Evolutionary conservation across 208 protist genomes (phyloP).

Genomic region (Acanthamoeba castellanii): DNA sequence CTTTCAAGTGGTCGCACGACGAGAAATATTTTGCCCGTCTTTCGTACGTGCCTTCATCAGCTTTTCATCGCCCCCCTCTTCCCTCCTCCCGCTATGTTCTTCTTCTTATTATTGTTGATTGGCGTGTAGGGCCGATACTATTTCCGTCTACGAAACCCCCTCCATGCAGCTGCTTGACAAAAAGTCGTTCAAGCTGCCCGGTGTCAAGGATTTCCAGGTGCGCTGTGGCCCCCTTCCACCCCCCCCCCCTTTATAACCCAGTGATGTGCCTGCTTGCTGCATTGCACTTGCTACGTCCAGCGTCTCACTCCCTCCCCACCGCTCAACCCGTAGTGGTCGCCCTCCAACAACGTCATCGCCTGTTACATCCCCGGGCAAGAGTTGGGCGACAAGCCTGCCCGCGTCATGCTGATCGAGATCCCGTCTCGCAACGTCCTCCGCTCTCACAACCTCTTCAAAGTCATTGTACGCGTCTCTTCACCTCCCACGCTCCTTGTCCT

Average conservation of each 20-base stretch:
- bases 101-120: background rate
- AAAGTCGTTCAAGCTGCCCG: slow-evolving; percentile 47
- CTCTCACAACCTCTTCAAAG: slow-evolving; percentile 60
- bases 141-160: slow-evolving; percentile 57
- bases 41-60: background rate
- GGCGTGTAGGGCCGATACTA: background rate
- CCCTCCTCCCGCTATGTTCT: background rate
- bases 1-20: slow-evolving; percentile 70
- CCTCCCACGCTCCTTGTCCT: background rate
- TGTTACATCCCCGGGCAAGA: slow-evolving; percentile 35
- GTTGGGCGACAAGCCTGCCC: slow-evolving; percentile 45
- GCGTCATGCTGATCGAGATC: slow-evolving; percentile 37
- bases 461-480: background rate
- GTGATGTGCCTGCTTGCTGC: no score
- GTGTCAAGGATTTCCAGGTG: slow-evolving; percentile 60
- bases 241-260: no score
- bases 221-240: background rate
- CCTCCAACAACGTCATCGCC: slow-evolving; percentile 64
- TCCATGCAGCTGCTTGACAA: slow-evolving; percentile 60
- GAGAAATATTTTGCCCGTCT: slow-evolving; percentile 66
- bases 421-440: slow-evolving; percentile 37
- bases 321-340: background rate
- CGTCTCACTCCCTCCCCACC: background rate
- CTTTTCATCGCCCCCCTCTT: background rate
- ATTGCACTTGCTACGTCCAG: no score